Conservation (phyloP, 768 basidiomycete genomes). For the Pleurotus sapidus region DNA sequence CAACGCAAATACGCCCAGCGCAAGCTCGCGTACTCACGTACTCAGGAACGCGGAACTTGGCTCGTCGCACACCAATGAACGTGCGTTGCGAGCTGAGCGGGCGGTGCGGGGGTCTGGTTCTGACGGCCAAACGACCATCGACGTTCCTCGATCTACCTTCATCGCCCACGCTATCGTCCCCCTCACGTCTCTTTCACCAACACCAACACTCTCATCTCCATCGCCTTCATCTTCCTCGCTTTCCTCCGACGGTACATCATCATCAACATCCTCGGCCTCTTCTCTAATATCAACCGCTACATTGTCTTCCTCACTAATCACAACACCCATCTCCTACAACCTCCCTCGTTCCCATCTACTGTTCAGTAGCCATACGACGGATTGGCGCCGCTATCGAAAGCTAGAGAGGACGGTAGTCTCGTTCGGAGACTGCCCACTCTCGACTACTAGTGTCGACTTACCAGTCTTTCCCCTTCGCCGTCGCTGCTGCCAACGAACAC, state of each 20-base stretch:
- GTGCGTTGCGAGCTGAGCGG: too few relatives aligned
- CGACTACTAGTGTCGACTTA: neutral
- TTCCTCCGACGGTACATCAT: neutral
- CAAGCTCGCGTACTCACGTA: too few relatives aligned
- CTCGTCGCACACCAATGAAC: too few relatives aligned
- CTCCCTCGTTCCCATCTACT: neutral
- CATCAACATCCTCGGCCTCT: neutral
- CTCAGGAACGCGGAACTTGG: too few relatives aligned
- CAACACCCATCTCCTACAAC: neutral
- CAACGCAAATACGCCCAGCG: too few relatives aligned
- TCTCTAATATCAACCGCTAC: constrained; percentile 4
- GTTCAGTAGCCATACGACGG: too few relatives aligned
- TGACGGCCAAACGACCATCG: too few relatives aligned
- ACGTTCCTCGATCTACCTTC: too few relatives aligned
- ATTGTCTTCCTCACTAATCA: neutral
- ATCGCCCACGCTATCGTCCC: too few relatives aligned
- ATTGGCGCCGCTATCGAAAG: neutral
- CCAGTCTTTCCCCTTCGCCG: neutral
- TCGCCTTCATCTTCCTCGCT: neutral
- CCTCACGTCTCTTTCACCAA: too few relatives aligned
- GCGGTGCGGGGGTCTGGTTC: constrained; percentile 11
- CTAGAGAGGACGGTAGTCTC: neutral
- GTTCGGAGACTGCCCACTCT: neutral
- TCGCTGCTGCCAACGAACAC: neutral
- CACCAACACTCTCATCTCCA: neutral